A percentile compares a stretch with the other conserved stretches of the same genome.
phyloP scores from a whole-genome alignment of 2,329 filamentous ascomycete species.

The Fonsecaea pedrosoi region DNA sequence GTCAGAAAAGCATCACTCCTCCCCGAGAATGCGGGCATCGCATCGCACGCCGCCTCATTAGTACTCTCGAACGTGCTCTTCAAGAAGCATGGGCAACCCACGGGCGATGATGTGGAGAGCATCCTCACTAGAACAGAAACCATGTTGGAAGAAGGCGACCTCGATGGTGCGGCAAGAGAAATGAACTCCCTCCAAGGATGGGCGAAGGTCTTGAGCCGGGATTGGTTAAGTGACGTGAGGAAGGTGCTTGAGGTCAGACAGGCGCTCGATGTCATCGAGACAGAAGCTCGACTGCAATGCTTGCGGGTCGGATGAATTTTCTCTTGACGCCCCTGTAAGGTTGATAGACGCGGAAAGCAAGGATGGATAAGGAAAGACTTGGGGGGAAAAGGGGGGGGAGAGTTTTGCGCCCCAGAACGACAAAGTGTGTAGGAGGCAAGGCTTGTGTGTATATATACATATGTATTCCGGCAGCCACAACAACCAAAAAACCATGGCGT shows the following conservation, averaged over 20 bases:
- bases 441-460: background rate
- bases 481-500: background rate
- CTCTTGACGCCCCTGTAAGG: background rate
- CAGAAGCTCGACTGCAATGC: conserved; percentile 87
- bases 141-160: conserved; percentile 86
- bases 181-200: conserved; percentile 93
- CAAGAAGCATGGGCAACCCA: conserved; percentile 85
- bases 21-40: conserved; percentile 91
- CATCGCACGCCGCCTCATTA: conserved; percentile 89
- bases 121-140: conserved; percentile 89
- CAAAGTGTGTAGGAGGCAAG: background rate
- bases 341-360: background rate
- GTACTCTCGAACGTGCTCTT: conserved; percentile 93
- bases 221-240: conserved; percentile 91
- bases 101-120: conserved; percentile 90
- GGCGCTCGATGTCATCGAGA: conserved; percentile 92
- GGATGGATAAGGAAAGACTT: background rate
- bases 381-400: background rate
- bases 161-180: conserved; percentile 90
- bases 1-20: conserved; percentile 93
- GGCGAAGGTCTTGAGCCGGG: conserved; percentile 92
- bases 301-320: conserved; percentile 72
- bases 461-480: conserved; percentile 4
- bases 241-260: conserved; percentile 94
- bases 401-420: background rate